phyloP scores from a whole-genome alignment of 2,329 filamentous ascomycete species.

The Stagonosporopsis tanaceti region DNA sequence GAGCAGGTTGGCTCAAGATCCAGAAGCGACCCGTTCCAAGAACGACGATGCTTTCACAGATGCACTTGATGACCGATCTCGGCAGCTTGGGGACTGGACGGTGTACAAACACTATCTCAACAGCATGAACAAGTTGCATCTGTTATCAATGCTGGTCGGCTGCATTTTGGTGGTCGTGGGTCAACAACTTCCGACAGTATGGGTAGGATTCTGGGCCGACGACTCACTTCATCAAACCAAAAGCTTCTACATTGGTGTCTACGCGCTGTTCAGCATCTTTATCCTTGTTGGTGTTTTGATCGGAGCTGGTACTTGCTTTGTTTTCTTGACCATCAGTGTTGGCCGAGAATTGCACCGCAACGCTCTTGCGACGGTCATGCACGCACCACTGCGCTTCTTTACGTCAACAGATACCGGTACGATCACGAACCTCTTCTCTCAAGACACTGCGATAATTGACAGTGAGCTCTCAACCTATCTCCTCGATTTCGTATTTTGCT shows the following conservation, averaged over 20 bases:
- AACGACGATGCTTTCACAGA: not conserved
- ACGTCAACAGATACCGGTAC: constrained; percentile 2
- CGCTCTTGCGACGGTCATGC: constrained; percentile 5
- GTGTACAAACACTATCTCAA: constrained; percentile 15
- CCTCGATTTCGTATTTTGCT: constrained; percentile 10
- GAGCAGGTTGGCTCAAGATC: not conserved
- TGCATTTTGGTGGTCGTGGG: not conserved
- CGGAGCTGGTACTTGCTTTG: not conserved
- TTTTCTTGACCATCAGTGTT: not conserved
- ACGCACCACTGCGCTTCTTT: constrained; percentile 7
- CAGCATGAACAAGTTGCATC: not conserved
- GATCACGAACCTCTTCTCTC: constrained; percentile 17
- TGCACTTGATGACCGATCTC: not conserved
- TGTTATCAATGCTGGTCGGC: not conserved
- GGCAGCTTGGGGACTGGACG: constrained; percentile 12
- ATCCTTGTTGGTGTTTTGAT: not conserved
- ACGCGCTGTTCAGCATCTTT: not conserved
- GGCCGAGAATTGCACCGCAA: constrained; percentile 4
- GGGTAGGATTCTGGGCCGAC: constrained; percentile 3
- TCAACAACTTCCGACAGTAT: constrained; percentile 5
- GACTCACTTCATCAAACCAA: not conserved
- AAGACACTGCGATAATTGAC: constrained; percentile 23
- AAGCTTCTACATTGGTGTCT: constrained; percentile 10
- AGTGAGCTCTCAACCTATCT: constrained; percentile 10
- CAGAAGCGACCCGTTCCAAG: not conserved